Base-by-base conservation (phyloP, 140 eudicot genomes). In the Flaveria floridana region DNA sequence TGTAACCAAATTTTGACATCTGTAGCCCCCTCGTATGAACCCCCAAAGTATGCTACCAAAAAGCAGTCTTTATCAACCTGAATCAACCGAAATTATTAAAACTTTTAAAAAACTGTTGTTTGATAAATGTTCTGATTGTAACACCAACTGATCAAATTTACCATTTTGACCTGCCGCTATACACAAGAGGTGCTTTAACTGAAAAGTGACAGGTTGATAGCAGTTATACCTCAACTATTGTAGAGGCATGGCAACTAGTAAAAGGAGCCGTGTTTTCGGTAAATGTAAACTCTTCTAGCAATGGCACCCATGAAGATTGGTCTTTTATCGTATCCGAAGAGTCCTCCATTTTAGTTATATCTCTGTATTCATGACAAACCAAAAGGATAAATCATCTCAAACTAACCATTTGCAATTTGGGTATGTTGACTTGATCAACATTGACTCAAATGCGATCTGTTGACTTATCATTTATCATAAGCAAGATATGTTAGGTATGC, bases 1-100 rank as follows among this genome's bases (percentile, higher is more conserved):
- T 94, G 99, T 64, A 88, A 56, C 99, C 99, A 94, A 53, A 94
- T 94, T 66, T 88, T 87, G 64, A 95, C 97, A 84, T 91, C 99
- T 3, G 95, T 92, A 39, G 92, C 92, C 70, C 99, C 99, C 76
- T 91, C 97, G 2, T 52, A 72, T 20, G 99, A 74, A 30, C 99
- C 99, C 21, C 99, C 99, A 80, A 88, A 95, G 87, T 88, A 95
- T 76, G 99, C 97, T 76, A 88, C 89, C 82, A 95, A 77, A 79
- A 87, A 88, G 34, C 78, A 86, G 72, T 82, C 92, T 81, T 95
- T 88, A 65, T 83, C 88, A 70, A 91, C 91, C 99, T 94, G 65
- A 65, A 66, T 26, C 72, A 83, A 67, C 39, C 63, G 0, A 76
- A 68, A 68, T 66, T 80, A 47, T 21, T 19, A 50, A 48, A 26